Conservation (phyloP, 2,329 filamentous ascomycete genomes). For the Cercospora sojina region DNA sequence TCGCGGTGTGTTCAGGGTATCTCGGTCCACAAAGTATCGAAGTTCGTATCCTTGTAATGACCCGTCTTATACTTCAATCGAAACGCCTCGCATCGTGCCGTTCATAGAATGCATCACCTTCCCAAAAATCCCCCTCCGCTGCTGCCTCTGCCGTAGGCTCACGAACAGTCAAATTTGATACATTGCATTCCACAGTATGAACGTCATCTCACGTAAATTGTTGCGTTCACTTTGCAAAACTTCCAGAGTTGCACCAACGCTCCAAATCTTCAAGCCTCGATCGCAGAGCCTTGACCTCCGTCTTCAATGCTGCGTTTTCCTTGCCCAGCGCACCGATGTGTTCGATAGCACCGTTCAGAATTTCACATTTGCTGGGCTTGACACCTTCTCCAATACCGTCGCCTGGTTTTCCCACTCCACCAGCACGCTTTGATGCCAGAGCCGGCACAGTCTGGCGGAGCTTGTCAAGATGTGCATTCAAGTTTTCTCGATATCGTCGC, state of each 20-base stretch:
- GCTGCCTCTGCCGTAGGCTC: neutral
- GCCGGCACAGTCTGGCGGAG: conserved; percentile 37
- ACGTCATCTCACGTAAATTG: neutral
- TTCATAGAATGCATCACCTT: neutral
- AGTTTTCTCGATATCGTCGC: conserved; percentile 40
- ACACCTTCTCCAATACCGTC: conserved; percentile 28
- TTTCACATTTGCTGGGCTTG: conserved; percentile 41
- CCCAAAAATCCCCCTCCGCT: neutral
- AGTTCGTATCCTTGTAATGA: neutral
- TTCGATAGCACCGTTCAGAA: conserved; percentile 38
- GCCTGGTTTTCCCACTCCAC: conserved; percentile 20
- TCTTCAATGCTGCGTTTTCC: conserved; percentile 32
- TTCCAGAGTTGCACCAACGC: conserved; percentile 25
- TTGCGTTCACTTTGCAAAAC: conserved; percentile 18
- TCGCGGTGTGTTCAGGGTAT: neutral
- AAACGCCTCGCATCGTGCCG: neutral
- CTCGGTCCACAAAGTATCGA: neutral
- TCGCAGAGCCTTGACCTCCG: conserved; percentile 31
- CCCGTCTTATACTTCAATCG: neutral
- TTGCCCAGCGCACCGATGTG: conserved; percentile 35
- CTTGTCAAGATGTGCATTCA: conserved; percentile 39
- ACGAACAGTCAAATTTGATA: neutral
- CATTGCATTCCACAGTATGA: neutral
- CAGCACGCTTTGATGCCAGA: conserved; percentile 29
- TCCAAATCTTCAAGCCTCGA: conserved; percentile 33